phyloP scores from a whole-genome alignment of 306 rosid genomes.

The Gynostemma pentaphyllum region DNA sequence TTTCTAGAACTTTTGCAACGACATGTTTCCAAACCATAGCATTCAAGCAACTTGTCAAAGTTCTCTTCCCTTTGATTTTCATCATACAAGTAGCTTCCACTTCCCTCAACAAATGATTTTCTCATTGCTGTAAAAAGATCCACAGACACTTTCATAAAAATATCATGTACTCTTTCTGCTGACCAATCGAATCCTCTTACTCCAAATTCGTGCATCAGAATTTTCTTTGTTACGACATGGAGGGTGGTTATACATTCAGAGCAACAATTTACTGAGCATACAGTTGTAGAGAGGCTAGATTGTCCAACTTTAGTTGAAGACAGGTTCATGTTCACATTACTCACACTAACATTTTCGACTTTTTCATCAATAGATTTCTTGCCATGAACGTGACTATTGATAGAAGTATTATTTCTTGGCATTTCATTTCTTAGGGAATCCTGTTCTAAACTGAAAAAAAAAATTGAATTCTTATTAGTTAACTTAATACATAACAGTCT shows the following conservation, averaged over 20 bases:
- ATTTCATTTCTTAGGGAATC: conserved; percentile 26
- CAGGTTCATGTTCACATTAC: conserved; percentile 17
- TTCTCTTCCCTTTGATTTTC: conserved; percentile 14
- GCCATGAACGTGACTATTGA: too few species aligned
- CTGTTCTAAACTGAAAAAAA: conserved; percentile 57
- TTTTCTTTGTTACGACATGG: conserved; percentile 26
- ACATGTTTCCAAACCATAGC: conserved; percentile 19
- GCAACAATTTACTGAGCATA: conserved; percentile 67
- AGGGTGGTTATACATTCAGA: conserved; percentile 41
- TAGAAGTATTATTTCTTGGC: conserved; percentile 16
- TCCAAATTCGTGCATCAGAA: conserved; percentile 28
- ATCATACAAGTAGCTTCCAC: conserved; percentile 11
- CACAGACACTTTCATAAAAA: conserved; percentile 43
- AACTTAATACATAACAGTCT: conserved; percentile 13
- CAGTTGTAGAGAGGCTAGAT: conserved; percentile 21
- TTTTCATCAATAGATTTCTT: too few species aligned
- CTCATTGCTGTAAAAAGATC: conserved; percentile 52
- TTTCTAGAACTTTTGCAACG: conserved; percentile 17
- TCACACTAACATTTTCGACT: conserved; percentile 19
- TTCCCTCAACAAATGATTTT: conserved; percentile 26
- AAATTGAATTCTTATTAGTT: conserved; percentile 18
- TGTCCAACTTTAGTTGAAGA: not conserved
- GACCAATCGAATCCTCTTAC: conserved; percentile 31
- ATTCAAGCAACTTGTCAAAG: conserved; percentile 14
- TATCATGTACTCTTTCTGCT: conserved; percentile 61